Evolutionary conservation across 257 asterid genomes (phyloP), one percentile per base, ranked within the genome.

Genomic region (Plantago major): DNA sequence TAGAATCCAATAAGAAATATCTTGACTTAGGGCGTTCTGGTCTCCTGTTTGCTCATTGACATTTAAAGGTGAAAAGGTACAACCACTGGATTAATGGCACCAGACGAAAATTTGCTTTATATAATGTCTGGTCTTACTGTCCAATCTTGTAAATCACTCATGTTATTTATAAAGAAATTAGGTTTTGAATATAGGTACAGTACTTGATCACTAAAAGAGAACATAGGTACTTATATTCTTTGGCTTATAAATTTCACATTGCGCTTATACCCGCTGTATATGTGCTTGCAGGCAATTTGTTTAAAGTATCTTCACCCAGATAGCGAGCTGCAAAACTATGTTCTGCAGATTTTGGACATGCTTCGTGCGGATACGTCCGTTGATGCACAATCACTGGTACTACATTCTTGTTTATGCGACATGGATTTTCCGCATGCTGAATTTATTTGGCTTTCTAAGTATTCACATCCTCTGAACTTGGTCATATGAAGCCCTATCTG

Each of bases 381-480:
- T 65, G 99, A 89, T 82, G 97, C 99, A 67, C 99, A 93, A 84
- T 84, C 95, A 70, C 76, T 89, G 97, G 99, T 93, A 83, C 72
- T 55, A 64, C 64, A 53, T 28, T 9, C 40, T 38, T 13, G 33
- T 5, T 11, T 26, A 19, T 19, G 37, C 40, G 16, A 11, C 12
- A 50, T 50, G 14, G 22, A 1, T 18, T 18, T 11, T 52, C 13
- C 42, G 58, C 42, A 53, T 12, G 42, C n/a, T 40, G 14, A 26
- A 15, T 19, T 6, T 26, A 26, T 53, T 19, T 5, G 17, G 13
- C 58, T 30, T 11, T 6, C 15, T 52, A 22, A 5, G 17, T 28
- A 9, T 9, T 52, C 13, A 33, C 15, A 52, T 19, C 4, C 58
- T 22, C 58, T 22, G 13, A 48, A 52, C 40, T 10, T 22, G 58